Percentiles rank a stretch among this genome's conserved stretches.
Evolutionary conservation across 805 yeast genomes (phyloP).

Genomic region (Saccharomycopsis fermentans): DNA sequence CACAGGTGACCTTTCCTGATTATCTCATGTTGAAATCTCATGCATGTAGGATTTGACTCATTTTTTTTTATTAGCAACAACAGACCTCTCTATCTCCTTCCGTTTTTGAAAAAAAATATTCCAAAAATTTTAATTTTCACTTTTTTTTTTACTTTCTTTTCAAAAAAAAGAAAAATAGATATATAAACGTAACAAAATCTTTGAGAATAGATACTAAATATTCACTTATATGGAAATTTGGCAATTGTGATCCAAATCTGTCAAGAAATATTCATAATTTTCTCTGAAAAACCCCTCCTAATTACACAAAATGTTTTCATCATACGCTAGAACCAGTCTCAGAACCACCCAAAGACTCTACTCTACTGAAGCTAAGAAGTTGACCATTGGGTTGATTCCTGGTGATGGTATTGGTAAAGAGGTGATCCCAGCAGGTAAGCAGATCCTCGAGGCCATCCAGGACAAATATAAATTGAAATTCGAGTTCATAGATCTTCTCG

Average conservation of each 20-base stretch:
- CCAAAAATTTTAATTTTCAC: not conserved
- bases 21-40: not conserved
- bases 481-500: conserved; percentile 79
- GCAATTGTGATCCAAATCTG: no score
- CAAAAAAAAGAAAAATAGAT: not conserved
- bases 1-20: no score
- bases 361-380: conserved; percentile 32
- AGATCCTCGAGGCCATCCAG: conserved; percentile 74
- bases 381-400: conserved; percentile 70
- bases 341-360: conserved; percentile 14
- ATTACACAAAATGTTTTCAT: not conserved
- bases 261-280: no score
- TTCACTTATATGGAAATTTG: no score
- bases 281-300: no score
- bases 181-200: no score
- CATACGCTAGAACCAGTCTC: not conserved
- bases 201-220: no score
- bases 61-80: not conserved
- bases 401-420: conserved; percentile 99
- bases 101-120: not conserved
- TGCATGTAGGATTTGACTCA: not conserved
- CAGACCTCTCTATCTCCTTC: not conserved
- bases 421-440: conserved; percentile 91
- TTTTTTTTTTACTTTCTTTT: not conserved
- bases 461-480: conserved; percentile 67